Percentiles rank a stretch among this genome's conserved stretches.
Conservation (phyloP, 176 grass and related monocot genomes). For the Carex parvula region DNA sequence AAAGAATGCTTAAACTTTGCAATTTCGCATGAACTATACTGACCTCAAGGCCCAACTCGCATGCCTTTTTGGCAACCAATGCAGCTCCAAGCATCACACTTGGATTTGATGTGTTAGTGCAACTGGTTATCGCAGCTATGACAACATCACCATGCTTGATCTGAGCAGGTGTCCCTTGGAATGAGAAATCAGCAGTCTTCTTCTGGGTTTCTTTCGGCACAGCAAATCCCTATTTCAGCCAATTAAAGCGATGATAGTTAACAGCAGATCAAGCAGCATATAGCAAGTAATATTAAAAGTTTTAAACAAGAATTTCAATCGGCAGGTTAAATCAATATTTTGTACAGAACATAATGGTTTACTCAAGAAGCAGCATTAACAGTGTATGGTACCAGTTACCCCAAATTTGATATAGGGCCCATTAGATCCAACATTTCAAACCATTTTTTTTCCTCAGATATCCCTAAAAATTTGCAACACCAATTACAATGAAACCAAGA, state of each 20-base stretch:
- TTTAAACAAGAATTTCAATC: constrained; percentile 2
- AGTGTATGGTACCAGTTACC: background rate
- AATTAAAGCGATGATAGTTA: constrained; percentile 17
- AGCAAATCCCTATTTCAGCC: constrained; percentile 72
- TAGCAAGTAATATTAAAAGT: background rate
- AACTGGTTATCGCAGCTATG: constrained; percentile 97
- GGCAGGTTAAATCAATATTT: background rate
- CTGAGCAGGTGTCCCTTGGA: constrained; percentile 72
- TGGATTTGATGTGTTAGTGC: constrained; percentile 98
- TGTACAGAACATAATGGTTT: background rate
- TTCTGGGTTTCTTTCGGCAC: constrained; percentile 88
- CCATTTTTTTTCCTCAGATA: background rate
- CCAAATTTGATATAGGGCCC: background rate
- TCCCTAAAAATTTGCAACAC: background rate
- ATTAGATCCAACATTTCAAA: background rate
- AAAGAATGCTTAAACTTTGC: background rate
- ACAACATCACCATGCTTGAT: constrained; percentile 97
- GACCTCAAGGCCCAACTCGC: constrained; percentile 95
- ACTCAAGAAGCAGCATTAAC: background rate
- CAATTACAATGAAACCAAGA: background rate
- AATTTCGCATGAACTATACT: background rate
- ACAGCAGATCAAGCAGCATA: constrained; percentile 12
- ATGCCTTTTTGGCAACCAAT: constrained; percentile 96
- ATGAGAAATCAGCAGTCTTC: constrained; percentile 85
- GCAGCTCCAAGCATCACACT: constrained; percentile 98